Percentiles rank a stretch among this genome's conserved stretches.
These are phyloP conservation scores for Erythrobasidium yunnanense DNA, from an alignment of 768 basidiomycete genomes.

Conservation along the genomic window DNA sequence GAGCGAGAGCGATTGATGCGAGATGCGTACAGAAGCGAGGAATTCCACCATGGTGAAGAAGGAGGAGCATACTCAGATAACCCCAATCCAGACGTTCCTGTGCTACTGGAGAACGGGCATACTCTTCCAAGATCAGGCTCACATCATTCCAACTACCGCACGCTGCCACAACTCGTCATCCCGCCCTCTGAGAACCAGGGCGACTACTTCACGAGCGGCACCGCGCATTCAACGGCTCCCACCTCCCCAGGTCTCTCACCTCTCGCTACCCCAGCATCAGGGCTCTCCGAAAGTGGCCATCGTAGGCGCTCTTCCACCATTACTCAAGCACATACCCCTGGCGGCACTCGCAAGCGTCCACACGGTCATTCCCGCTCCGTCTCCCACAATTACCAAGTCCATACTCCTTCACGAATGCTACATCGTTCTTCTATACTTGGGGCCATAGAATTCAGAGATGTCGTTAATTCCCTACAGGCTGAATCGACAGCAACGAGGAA, in stretches of 20 bases:
- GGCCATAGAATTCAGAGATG: conserved; percentile 87
- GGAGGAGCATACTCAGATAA: background rate
- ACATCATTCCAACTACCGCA: background rate
- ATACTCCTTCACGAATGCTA: background rate
- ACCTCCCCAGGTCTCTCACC: background rate
- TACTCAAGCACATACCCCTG: background rate
- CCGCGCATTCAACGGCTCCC: conserved; percentile 16
- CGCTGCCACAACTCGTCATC: background rate
- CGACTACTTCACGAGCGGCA: conserved; percentile 11
- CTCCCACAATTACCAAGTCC: conserved; percentile 5
- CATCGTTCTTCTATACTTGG: conserved; percentile 63
- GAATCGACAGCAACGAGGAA: conserved; percentile 49
- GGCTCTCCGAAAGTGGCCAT: background rate
- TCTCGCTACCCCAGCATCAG: background rate
- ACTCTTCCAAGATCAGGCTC: background rate
- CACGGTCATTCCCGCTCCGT: conserved; percentile 43
- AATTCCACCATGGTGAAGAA: no score
- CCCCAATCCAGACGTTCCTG: background rate
- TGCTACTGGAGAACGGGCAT: no score
- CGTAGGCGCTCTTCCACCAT: conserved; percentile 7
- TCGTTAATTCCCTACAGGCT: conserved; percentile 65
- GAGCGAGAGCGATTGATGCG: conserved; percentile 44
- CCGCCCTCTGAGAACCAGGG: background rate
- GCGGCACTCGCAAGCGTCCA: conserved; percentile 32
- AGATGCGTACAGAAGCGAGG: conserved; percentile 40